A percentile compares a stretch with the other conserved stretches of the same genome.
Evolutionary conservation across 1,139 yeast genomes (phyloP).

Genomic region (Geotrichum macrosporum): DNA sequence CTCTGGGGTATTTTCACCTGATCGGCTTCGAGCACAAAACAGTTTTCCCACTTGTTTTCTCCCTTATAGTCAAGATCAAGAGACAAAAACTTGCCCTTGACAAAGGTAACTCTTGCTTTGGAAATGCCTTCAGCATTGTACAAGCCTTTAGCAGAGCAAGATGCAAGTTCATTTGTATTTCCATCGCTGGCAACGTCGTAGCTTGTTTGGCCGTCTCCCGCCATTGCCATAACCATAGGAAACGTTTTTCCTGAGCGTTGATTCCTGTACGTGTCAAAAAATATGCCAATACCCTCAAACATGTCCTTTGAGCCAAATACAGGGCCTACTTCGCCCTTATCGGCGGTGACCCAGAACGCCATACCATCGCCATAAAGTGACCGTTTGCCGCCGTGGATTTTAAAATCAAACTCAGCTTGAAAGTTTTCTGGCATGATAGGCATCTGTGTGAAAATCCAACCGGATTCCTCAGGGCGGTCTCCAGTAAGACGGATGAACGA

Average conservation of each 20-base stretch:
- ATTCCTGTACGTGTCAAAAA: slow-evolving; percentile 77
- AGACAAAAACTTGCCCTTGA: slow-evolving; percentile 60
- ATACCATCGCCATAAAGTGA: slow-evolving; percentile 71
- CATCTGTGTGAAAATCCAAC: slow-evolving; percentile 39
- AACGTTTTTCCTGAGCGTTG: slow-evolving; percentile 58
- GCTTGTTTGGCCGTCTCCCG: slow-evolving; percentile 57
- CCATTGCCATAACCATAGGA: slow-evolving; percentile 67
- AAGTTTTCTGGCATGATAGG: slow-evolving; percentile 38
- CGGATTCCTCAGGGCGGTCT: slow-evolving; percentile 41
- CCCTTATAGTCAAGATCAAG: slow-evolving; percentile 61
- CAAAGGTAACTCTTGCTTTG: slow-evolving; percentile 57
- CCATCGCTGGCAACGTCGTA: slow-evolving; percentile 73
- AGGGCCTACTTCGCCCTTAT: slow-evolving; percentile 44
- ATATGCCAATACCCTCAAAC: slow-evolving; percentile 68
- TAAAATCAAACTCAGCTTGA: slow-evolving; percentile 62
- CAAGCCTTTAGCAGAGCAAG: slow-evolving; percentile 58
- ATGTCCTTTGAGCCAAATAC: slow-evolving; percentile 68
- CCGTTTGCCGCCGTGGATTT: slow-evolving; percentile 50
- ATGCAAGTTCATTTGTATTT: slow-evolving; percentile 61
- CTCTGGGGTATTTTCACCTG: slow-evolving; percentile 39
- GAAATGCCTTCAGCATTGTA: slow-evolving; percentile 48
- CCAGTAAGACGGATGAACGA: slow-evolving; percentile 39
- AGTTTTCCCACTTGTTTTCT: slow-evolving; percentile 60
- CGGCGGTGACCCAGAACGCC: slow-evolving; percentile 68
- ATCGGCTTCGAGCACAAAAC: slow-evolving; percentile 63